phyloP scores from a whole-genome alignment of 306 rosid species.

The Dalbergia cultrata region DNA sequence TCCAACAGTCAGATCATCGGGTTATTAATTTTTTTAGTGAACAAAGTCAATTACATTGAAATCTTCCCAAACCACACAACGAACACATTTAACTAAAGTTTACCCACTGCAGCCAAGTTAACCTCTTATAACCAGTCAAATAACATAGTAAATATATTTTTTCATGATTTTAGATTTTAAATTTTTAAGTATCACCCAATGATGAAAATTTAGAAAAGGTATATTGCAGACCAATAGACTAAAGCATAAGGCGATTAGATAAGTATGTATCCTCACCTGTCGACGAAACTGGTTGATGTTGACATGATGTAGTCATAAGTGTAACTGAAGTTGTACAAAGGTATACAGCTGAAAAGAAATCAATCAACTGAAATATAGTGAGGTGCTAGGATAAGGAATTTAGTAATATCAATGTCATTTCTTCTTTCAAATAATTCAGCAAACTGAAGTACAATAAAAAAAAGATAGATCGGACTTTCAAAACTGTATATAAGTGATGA shows the following conservation, averaged over 20 bases:
- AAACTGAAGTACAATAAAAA: constrained; percentile 17
- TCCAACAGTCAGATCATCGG: no score
- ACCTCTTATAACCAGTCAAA: not conserved
- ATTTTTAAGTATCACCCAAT: not conserved
- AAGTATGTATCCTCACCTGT: constrained; percentile 69
- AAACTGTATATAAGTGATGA: not conserved
- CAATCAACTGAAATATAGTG: constrained; percentile 71
- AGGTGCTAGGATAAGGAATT: constrained; percentile 45
- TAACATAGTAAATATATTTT: not conserved
- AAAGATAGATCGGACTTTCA: not conserved
- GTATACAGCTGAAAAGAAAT: constrained; percentile 94
- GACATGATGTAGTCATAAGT: constrained; percentile 91
- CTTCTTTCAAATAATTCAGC: constrained; percentile 32
- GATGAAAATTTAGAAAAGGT: not conserved
- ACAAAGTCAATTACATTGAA: no score
- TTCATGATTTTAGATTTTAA: not conserved
- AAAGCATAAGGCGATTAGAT: not conserved
- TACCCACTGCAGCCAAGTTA: not conserved
- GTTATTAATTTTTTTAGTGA: no score
- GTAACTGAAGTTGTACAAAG: constrained; percentile 95
- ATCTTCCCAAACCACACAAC: no score
- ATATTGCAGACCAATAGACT: constrained; percentile 11
- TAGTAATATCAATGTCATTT: constrained; percentile 12
- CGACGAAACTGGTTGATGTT: constrained; percentile 88
- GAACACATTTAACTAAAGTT: no score